These are phyloP conservation scores for Eragrostis nindensis DNA, from an alignment of 176 grass and related monocot species.

Conservation along the genomic window DNA sequence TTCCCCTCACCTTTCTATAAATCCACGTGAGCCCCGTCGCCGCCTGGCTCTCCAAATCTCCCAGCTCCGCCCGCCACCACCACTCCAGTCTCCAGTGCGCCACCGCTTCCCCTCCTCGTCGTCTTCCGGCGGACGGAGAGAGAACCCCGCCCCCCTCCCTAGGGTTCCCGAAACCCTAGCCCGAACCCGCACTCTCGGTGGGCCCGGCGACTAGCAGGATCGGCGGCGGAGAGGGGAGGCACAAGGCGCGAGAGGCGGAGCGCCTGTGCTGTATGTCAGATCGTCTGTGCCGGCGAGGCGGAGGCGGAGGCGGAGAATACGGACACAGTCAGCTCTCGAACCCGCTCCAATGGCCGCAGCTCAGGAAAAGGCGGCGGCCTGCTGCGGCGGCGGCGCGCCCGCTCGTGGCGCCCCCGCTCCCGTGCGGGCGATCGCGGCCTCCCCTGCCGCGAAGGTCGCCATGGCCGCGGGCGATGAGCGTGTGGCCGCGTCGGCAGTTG, in stretches of 20 bases:
- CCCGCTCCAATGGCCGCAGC: constrained; percentile 97
- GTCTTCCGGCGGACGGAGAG: constrained; percentile 39
- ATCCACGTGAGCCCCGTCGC: constrained; percentile 49
- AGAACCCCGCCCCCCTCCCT: constrained; percentile 23
- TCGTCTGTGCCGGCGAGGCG: constrained; percentile 67
- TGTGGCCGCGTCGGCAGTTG: constrained; percentile 35
- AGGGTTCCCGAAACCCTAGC: constrained; percentile 34
- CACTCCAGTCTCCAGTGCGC: background rate
- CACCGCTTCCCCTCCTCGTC: constrained; percentile 9
- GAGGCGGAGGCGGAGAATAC: constrained; percentile 84
- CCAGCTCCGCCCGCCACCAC: constrained; percentile 8
- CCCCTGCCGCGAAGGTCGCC: constrained; percentile 47
- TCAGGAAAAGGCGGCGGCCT: constrained; percentile 95
- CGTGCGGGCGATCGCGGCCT: constrained; percentile 25
- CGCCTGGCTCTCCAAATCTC: constrained; percentile 28
- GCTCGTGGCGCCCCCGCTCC: constrained; percentile 16
- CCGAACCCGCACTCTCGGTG: constrained; percentile 13
- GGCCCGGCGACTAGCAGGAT: constrained; percentile 5
- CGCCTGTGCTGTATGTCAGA: constrained; percentile 96
- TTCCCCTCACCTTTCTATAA: constrained; percentile 50
- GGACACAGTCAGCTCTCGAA: constrained; percentile 92
- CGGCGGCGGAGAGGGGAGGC: constrained; percentile 8
- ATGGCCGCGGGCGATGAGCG: constrained; percentile 34
- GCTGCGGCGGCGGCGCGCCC: constrained; percentile 41
- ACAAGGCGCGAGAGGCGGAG: constrained; percentile 53